phyloP scores from a whole-genome alignment of 2,329 filamentous ascomycete genomes.

The Aureobasidium sp. region DNA sequence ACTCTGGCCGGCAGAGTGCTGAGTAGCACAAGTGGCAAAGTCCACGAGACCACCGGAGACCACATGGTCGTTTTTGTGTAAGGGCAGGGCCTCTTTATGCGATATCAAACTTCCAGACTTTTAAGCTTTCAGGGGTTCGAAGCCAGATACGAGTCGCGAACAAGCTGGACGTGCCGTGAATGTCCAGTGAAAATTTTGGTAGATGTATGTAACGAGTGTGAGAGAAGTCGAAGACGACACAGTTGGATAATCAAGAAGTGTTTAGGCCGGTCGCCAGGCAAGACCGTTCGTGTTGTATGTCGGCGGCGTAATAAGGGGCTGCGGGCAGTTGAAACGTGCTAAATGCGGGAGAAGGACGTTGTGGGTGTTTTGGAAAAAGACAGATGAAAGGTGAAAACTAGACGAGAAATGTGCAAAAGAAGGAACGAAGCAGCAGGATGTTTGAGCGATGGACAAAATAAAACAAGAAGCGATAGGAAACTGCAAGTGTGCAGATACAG shows the following conservation, averaged over 20 bases:
- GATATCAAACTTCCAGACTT: slow-evolving; percentile 1
- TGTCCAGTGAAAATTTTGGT: not conserved
- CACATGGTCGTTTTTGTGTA: slow-evolving; percentile 22
- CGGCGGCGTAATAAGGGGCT: slow-evolving; percentile 12
- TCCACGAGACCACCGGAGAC: slow-evolving; percentile 20
- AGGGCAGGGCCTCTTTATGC: not conserved
- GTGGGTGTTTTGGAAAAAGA: slow-evolving; percentile 11
- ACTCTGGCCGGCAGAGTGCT: slow-evolving; percentile 40
- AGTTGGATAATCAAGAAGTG: not conserved
- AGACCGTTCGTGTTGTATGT: slow-evolving; percentile 3
- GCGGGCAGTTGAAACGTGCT: slow-evolving; percentile 9
- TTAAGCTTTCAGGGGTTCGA: slow-evolving; percentile 7
- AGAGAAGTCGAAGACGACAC: slow-evolving; percentile 5
- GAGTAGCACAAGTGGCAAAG: slow-evolving; percentile 26
- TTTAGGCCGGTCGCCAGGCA: slow-evolving; percentile 5
- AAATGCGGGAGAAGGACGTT: slow-evolving; percentile 9
- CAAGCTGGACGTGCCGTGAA: not conserved
- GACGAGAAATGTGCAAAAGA: not conserved
- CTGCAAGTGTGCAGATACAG: slow-evolving; percentile 4
- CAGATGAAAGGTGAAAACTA: not conserved
- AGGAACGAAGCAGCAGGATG: not conserved
- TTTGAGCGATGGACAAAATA: slow-evolving; percentile 2
- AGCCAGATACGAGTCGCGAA: not conserved
- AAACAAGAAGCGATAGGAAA: slow-evolving; percentile 3
- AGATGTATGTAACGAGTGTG: slow-evolving; percentile 5